phyloP scores from a whole-genome alignment of 768 basidiomycete genomes.

The Suillus alpinus region DNA sequence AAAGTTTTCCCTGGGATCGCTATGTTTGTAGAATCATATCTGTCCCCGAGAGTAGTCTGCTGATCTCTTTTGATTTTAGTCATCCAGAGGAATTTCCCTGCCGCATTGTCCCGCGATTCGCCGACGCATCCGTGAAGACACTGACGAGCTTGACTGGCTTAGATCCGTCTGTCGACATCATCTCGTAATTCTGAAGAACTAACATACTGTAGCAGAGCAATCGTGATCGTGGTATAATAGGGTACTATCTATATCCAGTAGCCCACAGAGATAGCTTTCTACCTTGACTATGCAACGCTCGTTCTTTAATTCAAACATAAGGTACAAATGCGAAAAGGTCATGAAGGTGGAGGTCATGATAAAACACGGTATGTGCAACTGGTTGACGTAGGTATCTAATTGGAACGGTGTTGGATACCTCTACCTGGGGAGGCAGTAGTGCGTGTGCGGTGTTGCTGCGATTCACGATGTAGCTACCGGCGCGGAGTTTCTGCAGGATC shows the following conservation, averaged over 20 bases:
- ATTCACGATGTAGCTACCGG: too few relatives aligned
- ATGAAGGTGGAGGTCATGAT: too few relatives aligned
- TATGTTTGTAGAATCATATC: neutral
- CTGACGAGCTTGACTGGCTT: neutral
- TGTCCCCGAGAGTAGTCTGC: neutral
- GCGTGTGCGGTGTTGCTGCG: too few relatives aligned
- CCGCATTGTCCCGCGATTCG: neutral
- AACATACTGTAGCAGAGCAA: neutral
- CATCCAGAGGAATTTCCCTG: neutral
- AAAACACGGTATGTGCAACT: too few relatives aligned
- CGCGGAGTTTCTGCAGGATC: too few relatives aligned
- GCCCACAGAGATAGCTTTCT: neutral
- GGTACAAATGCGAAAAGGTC: neutral
- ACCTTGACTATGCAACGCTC: neutral
- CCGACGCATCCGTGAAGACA: neutral
- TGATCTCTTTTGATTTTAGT: neutral
- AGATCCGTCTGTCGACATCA: neutral
- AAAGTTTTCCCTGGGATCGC: neutral
- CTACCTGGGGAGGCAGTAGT: too few relatives aligned
- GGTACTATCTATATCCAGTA: neutral
- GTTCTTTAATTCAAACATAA: neutral
- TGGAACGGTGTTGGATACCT: too few relatives aligned
- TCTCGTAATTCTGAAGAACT: neutral
- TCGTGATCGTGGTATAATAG: neutral
- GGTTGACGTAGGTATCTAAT: too few relatives aligned